Conservation (phyloP, 2,329 filamentous ascomycete species). For the Fonsecaea pugnacius region DNA sequence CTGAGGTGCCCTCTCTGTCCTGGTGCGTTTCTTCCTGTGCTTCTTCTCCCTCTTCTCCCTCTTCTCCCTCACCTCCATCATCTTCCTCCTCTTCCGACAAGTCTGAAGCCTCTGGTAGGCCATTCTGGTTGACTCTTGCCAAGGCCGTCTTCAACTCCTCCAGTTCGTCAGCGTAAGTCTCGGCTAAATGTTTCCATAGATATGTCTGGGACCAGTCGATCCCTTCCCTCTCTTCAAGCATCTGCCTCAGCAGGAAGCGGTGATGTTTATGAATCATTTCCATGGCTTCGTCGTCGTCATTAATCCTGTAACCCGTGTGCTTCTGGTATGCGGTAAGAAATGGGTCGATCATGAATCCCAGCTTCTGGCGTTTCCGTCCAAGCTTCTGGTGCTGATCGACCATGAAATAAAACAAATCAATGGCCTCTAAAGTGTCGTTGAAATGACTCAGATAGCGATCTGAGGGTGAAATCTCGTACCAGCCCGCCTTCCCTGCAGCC, state of each 20-base stretch:
- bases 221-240: constrained; percentile 52
- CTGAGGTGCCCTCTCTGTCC: constrained; percentile 38
- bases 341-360: constrained; percentile 36
- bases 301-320: constrained; percentile 39
- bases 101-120: constrained; percentile 38
- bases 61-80: constrained; percentile 19
- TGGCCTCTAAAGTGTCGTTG: constrained; percentile 62
- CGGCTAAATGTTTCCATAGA: constrained; percentile 50
- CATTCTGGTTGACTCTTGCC: constrained; percentile 16
- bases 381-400: constrained; percentile 59
- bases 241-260: constrained; percentile 52
- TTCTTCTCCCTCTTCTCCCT: neutral
- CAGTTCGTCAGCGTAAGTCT: constrained; percentile 44
- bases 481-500: constrained; percentile 66
- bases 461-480: constrained; percentile 63
- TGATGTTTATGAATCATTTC: constrained; percentile 53
- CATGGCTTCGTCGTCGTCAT: constrained; percentile 52
- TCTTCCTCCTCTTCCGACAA: constrained; percentile 37
- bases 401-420: constrained; percentile 64
- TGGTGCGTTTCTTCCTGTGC: neutral
- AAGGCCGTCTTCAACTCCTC: constrained; percentile 29
- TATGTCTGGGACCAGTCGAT: constrained; percentile 52
- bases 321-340: constrained; percentile 38
- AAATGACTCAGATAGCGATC: constrained; percentile 56
- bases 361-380: constrained; percentile 32